phyloP scores from a whole-genome alignment of 2,329 filamentous ascomycete species.

The Cladophialophora bantiana region DNA sequence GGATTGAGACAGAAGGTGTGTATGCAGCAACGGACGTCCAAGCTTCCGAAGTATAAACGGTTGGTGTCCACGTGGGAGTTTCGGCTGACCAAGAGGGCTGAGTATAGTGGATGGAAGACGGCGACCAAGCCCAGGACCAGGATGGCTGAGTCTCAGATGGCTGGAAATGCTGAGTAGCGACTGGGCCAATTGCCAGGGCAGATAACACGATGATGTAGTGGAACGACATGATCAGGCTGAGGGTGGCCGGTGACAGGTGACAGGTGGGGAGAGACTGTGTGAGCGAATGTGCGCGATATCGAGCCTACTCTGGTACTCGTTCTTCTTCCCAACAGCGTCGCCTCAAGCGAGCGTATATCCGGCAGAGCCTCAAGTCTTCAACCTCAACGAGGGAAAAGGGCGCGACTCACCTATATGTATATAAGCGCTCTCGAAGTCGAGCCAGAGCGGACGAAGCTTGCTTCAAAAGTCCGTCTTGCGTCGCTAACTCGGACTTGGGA shows the following conservation, averaged over 20 bases:
- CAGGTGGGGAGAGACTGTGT: neutral
- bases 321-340: slow-evolving; percentile 4
- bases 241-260: neutral
- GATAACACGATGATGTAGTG: slow-evolving; percentile 11
- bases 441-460: neutral
- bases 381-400: neutral
- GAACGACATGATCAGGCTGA: slow-evolving; percentile 2
- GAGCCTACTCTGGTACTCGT: neutral
- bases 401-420: neutral
- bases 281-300: slow-evolving; percentile 13
- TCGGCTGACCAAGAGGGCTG: slow-evolving; percentile 4
- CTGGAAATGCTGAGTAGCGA: slow-evolving; percentile 6
- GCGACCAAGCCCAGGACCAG: slow-evolving; percentile 4
- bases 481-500: neutral
- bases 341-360: slow-evolving; percentile 8
- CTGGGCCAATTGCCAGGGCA: slow-evolving; percentile 4
- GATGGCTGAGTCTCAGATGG: neutral
- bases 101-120: neutral
- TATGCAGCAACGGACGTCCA: slow-evolving; percentile 6
- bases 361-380: slow-evolving; percentile 10
- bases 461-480: neutral
- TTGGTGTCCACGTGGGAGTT: neutral
- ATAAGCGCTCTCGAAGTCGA: neutral
- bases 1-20: neutral
- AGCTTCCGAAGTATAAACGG: slow-evolving; percentile 8